Evolutionary conservation across 2,329 filamentous ascomycete genomes (phyloP), one percentile per base, ranked within the genome.

Genomic region (Xylogone sp.): DNA sequence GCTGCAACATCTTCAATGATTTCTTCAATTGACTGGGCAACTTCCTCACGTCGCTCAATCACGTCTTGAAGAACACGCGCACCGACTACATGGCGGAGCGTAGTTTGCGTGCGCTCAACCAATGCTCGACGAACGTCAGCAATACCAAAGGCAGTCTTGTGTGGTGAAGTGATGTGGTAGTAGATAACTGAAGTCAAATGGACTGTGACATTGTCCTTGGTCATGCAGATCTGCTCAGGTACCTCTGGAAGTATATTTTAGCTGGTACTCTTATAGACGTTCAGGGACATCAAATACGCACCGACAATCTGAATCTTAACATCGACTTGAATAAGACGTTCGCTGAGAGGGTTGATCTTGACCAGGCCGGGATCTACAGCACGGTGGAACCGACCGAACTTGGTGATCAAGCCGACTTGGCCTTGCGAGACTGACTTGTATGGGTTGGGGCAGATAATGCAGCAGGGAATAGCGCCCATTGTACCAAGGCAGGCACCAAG

Each of bases 231-330:
- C 73, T 99, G 94, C 73, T 92, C 85, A 18, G 93, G 93, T 21
- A 99, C 94, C 77, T 99, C 87, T 72, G 62, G 46, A 24, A 21
- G 53, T 27, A 6, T 27, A n/a, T 10, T 27, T 27, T 27, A 27
- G 24, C 10, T 27, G 10, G 6, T 46, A 21, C 18, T 16, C 73
- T 18, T 19, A 10, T 24, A 21, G 31, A n/a, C 3, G 20, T 47
- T 6, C 10, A 6, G 24, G 5, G 24, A 27, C 24, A 39, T 39
- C 12, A 16, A 39, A 19, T 54, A 71, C 74, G 51, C 71, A 77
- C 74, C 78, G 69, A 95, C 90, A 59, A 96, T 97, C 75, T 99
- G 94, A 62, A 97, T 97, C 84, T 97, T 99, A 75, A 99, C 94
- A 70, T 99, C 94, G 67, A 99, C 87, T 64, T 95, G 90, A 61